Percentiles rank a stretch among this genome's conserved stretches.
Evolutionary conservation across 331 rosid species (phyloP).

Genomic region (Stylosanthes scabra): DNA sequence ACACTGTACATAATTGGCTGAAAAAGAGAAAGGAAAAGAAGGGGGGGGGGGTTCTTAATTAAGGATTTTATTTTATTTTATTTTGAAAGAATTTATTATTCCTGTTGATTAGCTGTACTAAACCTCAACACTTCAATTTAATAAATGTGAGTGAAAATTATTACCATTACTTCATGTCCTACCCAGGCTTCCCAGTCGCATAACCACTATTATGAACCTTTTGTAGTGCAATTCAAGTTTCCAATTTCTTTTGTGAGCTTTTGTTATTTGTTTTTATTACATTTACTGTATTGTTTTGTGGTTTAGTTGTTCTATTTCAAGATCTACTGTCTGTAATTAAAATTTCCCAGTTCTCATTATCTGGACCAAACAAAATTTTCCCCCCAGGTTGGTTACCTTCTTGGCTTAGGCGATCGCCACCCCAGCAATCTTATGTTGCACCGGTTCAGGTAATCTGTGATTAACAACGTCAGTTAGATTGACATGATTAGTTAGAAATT

Average conservation of each 20-base stretch:
- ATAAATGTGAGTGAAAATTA: constrained; percentile 2
- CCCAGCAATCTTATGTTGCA: constrained; percentile 98
- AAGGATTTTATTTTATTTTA: constrained; percentile 16
- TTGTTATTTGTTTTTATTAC: not conserved
- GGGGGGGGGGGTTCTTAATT: not conserved
- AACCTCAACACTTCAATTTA: not conserved
- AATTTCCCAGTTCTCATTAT: not conserved
- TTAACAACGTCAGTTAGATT: constrained; percentile 23
- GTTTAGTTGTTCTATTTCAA: not conserved
- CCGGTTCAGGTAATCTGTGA: constrained; percentile 71
- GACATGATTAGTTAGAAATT: constrained; percentile 4
- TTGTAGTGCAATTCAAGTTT: not conserved
- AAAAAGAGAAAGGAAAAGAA: too few relatives aligned
- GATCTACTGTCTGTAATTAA: not conserved
- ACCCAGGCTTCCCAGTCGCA: not conserved
- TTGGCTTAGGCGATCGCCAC: constrained; percentile 99
- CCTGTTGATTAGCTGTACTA: constrained; percentile 2
- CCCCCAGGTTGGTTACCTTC: constrained; percentile 96
- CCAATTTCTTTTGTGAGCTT: not conserved
- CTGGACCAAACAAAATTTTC: constrained; percentile 25
- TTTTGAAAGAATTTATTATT: constrained; percentile 17
- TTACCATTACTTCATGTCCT: not conserved
- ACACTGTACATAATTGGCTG: not conserved
- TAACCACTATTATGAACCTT: constrained; percentile 9
- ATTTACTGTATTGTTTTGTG: constrained; percentile 8